A percentile compares a stretch with the other conserved stretches of the same genome.
These are phyloP conservation scores for Periconia sp. DNA, from an alignment of 2,329 filamentous ascomycete species.

Conservation along the genomic window DNA sequence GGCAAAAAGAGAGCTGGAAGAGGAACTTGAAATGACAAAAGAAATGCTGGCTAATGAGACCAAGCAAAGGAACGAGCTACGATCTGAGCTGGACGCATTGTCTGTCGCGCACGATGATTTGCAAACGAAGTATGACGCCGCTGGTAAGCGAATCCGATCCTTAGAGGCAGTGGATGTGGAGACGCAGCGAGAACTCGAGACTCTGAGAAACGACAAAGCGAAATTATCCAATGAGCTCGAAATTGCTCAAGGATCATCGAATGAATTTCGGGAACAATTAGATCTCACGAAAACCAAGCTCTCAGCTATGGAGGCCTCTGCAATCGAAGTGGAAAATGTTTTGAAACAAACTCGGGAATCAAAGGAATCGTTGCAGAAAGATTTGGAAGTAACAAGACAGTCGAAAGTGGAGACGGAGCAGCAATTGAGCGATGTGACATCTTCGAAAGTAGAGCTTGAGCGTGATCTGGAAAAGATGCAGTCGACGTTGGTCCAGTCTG, in stretches of 20 bases:
- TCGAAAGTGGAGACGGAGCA: slow-evolving; percentile 17
- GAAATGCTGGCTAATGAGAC: slow-evolving; percentile 17
- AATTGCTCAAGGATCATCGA: slow-evolving; percentile 18
- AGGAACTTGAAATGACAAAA: slow-evolving; percentile 16
- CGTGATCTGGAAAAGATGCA: slow-evolving; percentile 24
- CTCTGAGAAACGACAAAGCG: slow-evolving; percentile 19
- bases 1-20: slow-evolving; percentile 20
- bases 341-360: slow-evolving; percentile 23
- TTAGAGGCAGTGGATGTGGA: slow-evolving; percentile 20
- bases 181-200: slow-evolving; percentile 20
- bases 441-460: slow-evolving; percentile 22
- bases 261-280: slow-evolving; percentile 22
- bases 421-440: slow-evolving; percentile 11
- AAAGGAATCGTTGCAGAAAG: slow-evolving; percentile 16
- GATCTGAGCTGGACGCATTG: slow-evolving; percentile 24
- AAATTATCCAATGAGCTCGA: slow-evolving; percentile 23
- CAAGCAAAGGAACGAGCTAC: slow-evolving; percentile 14
- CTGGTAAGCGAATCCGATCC: slow-evolving; percentile 19
- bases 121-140: slow-evolving; percentile 21
- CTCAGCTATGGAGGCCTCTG: slow-evolving; percentile 21
- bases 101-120: slow-evolving; percentile 16
- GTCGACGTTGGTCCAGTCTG: slow-evolving; percentile 13
- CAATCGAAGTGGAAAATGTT: slow-evolving; percentile 19
- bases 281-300: slow-evolving; percentile 25
- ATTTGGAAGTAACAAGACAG: slow-evolving; percentile 19